A percentile compares a stretch with the other conserved stretches of the same genome.
Conservation (phyloP, 2,329 filamentous ascomycete species). For the Sordariomycetes sp. region DNA sequence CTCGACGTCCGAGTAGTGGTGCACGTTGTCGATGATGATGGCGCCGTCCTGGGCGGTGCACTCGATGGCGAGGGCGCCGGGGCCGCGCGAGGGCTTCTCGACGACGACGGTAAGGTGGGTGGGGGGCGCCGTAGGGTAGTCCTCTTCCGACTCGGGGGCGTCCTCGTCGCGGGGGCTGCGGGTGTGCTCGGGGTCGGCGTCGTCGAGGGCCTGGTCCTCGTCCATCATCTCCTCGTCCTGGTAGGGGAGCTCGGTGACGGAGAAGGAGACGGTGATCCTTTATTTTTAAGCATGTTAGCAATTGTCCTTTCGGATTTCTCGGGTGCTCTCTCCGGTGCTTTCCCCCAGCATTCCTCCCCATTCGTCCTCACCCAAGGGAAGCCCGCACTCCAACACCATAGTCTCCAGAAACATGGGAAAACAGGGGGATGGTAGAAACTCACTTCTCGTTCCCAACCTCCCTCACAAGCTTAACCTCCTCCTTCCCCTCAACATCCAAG, state of each 20-base stretch:
- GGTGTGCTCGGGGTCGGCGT: slow-evolving; percentile 42
- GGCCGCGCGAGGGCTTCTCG: slow-evolving; percentile 62
- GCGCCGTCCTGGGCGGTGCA: slow-evolving; percentile 74
- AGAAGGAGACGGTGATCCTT: slow-evolving; percentile 69
- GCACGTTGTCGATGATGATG: slow-evolving; percentile 82
- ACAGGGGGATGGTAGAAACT: slow-evolving; percentile 17
- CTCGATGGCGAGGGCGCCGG: slow-evolving; percentile 74
- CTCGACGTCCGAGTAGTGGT: slow-evolving; percentile 68
- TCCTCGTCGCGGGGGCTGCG: slow-evolving; percentile 38
- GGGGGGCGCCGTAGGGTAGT: slow-evolving; percentile 40
- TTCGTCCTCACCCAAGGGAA: no score
- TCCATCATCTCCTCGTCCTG: slow-evolving; percentile 46
- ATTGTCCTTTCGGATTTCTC: not conserved
- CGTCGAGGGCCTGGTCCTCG: slow-evolving; percentile 39
- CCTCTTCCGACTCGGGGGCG: slow-evolving; percentile 40
- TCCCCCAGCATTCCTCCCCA: no score
- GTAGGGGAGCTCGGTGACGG: slow-evolving; percentile 67
- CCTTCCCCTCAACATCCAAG: slow-evolving; percentile 67
- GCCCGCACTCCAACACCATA: no score
- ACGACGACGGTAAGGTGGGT: slow-evolving; percentile 76
- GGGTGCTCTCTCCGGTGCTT: no score
- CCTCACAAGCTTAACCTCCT: slow-evolving; percentile 77
- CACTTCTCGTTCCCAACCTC: slow-evolving; percentile 82
- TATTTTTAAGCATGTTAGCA: slow-evolving; percentile 5
- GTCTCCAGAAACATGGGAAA: not conserved